A percentile compares a stretch with the other conserved stretches of the same genome.
phyloP scores from a whole-genome alignment of 139 green algal genomes.

The Asterochloris erici region DNA sequence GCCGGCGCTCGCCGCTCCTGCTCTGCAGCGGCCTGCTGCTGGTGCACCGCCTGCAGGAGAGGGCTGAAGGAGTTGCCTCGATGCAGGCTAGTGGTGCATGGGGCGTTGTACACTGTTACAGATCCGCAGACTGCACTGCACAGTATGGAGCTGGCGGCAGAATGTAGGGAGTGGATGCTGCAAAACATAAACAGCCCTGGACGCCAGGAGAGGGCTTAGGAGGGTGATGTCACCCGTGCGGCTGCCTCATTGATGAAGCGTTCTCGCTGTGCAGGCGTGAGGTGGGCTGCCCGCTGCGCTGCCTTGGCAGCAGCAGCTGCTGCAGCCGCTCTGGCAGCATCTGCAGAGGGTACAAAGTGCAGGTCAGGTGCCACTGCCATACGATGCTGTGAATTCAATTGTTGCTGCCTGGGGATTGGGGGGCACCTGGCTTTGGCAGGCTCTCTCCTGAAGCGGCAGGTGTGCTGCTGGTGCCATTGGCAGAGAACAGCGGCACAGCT shows the following conservation, averaged over 20 bases:
- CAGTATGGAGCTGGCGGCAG: neutral
- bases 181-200: neutral
- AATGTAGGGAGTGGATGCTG: neutral
- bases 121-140: too few species aligned
- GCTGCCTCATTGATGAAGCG: conserved; percentile 17
- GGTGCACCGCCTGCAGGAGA: neutral
- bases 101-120: too few species aligned
- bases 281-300: neutral
- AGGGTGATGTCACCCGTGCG: neutral
- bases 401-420: too few species aligned
- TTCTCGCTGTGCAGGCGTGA: conserved; percentile 11
- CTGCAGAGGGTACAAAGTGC: neutral
- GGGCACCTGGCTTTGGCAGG: too few species aligned
- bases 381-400: too few species aligned
- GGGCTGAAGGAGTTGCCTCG: neutral
- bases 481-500: too few species aligned
- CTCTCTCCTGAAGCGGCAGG: too few species aligned
- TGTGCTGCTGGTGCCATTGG: too few species aligned
- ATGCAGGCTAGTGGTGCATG: too few species aligned
- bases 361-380: too few species aligned
- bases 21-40: neutral
- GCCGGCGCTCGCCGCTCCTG: neutral
- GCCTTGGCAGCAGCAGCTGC: conserved; percentile 10
- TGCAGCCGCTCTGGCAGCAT: neutral
- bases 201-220: neutral